Conservation (phyloP, 1,139 yeast genomes). For the Meyerozyma carpophila region DNA sequence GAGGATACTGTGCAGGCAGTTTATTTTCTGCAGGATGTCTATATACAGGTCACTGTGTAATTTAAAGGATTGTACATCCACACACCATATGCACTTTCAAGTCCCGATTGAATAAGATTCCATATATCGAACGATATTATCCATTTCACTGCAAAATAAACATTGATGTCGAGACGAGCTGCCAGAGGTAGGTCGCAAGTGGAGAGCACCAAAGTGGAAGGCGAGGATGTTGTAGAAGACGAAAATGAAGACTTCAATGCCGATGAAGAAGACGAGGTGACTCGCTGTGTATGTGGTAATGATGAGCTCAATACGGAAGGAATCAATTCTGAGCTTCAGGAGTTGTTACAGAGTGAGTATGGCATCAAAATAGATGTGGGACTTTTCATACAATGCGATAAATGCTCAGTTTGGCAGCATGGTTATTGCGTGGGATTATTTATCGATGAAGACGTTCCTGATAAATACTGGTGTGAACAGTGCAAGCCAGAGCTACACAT, state of each 20-base stretch:
- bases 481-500: slow-evolving; percentile 83
- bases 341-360: slow-evolving; percentile 41
- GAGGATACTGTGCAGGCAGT: too few relatives aligned
- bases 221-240: not conserved
- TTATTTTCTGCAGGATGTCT: not conserved
- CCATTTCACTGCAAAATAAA: not conserved
- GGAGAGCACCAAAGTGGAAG: not conserved
- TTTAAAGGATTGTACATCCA: not conserved
- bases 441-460: slow-evolving; percentile 74
- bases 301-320: slow-evolving; percentile 51
- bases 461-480: slow-evolving; percentile 87
- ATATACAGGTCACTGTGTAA: not conserved
- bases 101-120: too few relatives aligned
- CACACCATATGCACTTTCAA: too few relatives aligned
- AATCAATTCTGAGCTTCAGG: slow-evolving; percentile 37
- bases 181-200: not conserved
- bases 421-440: slow-evolving; percentile 89
- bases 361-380: slow-evolving; percentile 72
- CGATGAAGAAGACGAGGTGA: slow-evolving; percentile 57
- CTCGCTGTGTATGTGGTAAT: slow-evolving; percentile 84
- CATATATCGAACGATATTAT: too few relatives aligned
- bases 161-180: not conserved
- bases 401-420: slow-evolving; percentile 95
- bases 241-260: not conserved
- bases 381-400: slow-evolving; percentile 82